Base-by-base conservation (phyloP, 23 red algal species). In the Cyanidiococcus yangmingshanensis region DNA sequence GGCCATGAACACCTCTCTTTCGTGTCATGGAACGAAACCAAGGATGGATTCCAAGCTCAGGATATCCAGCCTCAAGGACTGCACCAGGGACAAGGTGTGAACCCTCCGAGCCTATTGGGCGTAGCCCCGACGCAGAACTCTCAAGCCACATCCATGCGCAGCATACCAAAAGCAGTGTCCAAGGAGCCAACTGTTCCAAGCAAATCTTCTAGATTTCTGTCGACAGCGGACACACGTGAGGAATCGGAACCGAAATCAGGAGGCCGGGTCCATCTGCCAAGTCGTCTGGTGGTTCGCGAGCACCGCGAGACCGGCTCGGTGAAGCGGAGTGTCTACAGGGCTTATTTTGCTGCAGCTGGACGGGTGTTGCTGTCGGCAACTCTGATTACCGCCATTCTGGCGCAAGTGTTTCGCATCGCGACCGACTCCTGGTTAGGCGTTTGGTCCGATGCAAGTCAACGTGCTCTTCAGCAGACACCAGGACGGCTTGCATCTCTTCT, bases 381-480 rank as follows among this genome's bases (percentile, higher is more conserved):
- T 18, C 18, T 80, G 2, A 29, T 78, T 1, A 38, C 77, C 35
- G 74, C 41, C 41, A 39, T 38, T 34, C 1, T 67, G 74, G 75
- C 58, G 16, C 76, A 80, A 36, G 76, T 39, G 45, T 25, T 79
- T 27, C 77, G 67, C 2, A 40, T 87, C 2, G 40, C 36, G 25
- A 74, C 68, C 3, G 85, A 87, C 74, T 76, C 74, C 24, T 87
- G 85, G 85, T 37, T 87, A 17, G 38, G 75, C 27, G 37, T 40
- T 17, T 87, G 85, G 85, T 77, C 77, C 17, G 39, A 85, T 7
- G 45, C 45, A 21, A 21, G 45, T 21, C 21, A 7, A 21, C 45
- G 45, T 15, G 45, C 45, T 54, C 12, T 21, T 21, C 7, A 7
- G 12, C 7, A 21, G 12, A 21, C 45, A 15, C 12, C 45, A 21